phyloP scores from a whole-genome alignment of 768 basidiomycete genomes.

The Tephrocybe rancida region DNA sequence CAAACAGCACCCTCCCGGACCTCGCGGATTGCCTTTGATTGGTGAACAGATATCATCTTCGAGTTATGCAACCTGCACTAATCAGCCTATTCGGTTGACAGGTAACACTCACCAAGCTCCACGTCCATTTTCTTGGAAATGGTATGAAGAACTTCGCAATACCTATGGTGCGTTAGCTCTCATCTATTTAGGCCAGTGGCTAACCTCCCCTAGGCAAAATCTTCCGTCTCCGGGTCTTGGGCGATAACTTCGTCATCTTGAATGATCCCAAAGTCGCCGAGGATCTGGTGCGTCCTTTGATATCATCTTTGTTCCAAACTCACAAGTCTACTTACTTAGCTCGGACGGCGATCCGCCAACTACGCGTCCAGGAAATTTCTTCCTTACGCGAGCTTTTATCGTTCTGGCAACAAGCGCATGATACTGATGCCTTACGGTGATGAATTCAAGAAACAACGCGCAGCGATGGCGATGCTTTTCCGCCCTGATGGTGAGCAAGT shows the following conservation, averaged over 20 bases:
- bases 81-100: not conserved
- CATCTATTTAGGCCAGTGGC: not conserved
- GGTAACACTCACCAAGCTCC: conserved; percentile 9
- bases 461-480: conserved; percentile 9
- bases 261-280: conserved; percentile 8
- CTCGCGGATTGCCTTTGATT: conserved; percentile 5
- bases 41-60: not conserved
- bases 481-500: conserved; percentile 5
- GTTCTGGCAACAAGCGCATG: conserved; percentile 6
- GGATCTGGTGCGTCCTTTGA: not conserved
- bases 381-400: conserved; percentile 6
- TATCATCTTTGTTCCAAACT: not conserved
- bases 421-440: conserved; percentile 8
- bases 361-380: conserved; percentile 7
- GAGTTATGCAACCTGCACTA: no score
- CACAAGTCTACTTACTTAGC: not conserved
- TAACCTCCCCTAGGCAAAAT: not conserved
- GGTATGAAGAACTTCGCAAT: conserved; percentile 7
- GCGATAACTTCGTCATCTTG: conserved; percentile 8
- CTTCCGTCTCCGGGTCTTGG: conserved; percentile 7
- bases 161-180: not conserved
- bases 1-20: conserved; percentile 2
- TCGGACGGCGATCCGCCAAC: not conserved
- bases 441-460: conserved; percentile 4
- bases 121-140: conserved; percentile 11